Evolutionary conservation across 192 early-diverging fungal species (phyloP), one percentile per base, ranked within the genome.

Genomic region (Coemansia sp.): DNA sequence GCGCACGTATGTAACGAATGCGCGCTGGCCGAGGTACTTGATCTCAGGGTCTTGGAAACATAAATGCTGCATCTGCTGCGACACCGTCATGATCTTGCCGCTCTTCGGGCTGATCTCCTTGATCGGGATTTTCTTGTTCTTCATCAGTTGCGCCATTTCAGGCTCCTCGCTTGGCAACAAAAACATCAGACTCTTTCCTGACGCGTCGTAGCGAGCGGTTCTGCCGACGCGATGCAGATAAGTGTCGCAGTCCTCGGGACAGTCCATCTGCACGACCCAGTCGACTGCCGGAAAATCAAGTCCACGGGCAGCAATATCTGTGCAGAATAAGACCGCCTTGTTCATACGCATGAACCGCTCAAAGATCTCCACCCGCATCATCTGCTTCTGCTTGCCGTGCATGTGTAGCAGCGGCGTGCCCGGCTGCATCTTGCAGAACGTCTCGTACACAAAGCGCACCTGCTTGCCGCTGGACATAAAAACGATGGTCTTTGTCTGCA

Each of bases 211-310:
- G 64, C 98, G 91, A 8, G 98, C 98, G 17, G 98, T 99, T 54
- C 98, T 90, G 2, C 98, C 98, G 5, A 98, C 98, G 54, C 98
- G 92, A 73, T 99, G 98, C 77, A 99, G 94, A 83, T 99, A 98
- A 2, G 96, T 99, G 55, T 89, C 93, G 41, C 91, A 91, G 84
- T 97, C 93, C 75, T 98, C 98, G 45, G 98, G 98, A 61, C 95
- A 96, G 75, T 99, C 98, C 55, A 97, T 71, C 67, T 99, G 98
- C 48, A 99, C 87, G 36, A 99, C 98, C 98, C 98, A 99, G 77
- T 99, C 94, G 5, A 99, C 96, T 12, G 95, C 91, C 0, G 98
- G 96, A 71, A 99, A 97, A 81, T 99, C 98, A 39, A 99, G 84
- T 32, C 98, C 98, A 69, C 95, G 93, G 4, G 97, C 92, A 12